Evolutionary conservation across 148 eudicot species (phyloP).

Genomic region (Cornus suecica): DNA sequence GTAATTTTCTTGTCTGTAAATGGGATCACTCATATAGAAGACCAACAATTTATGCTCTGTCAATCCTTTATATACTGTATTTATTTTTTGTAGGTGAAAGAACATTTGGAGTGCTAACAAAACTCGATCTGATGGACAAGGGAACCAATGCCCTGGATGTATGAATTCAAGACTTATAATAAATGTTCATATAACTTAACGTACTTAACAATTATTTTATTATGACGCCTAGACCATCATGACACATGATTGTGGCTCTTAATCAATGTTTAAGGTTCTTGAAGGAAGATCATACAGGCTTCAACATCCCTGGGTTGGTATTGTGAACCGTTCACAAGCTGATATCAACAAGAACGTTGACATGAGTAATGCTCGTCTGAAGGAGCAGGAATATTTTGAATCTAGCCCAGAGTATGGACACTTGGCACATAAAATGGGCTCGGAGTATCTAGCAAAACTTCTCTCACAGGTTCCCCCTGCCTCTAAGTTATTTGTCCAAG

Average conservation of each 20-base stretch:
- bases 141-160: slow-evolving; percentile 96
- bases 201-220: neutral
- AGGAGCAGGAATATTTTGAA: slow-evolving; percentile 93
- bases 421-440: slow-evolving; percentile 91
- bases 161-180: slow-evolving; percentile 23
- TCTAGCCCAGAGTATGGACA: slow-evolving; percentile 97
- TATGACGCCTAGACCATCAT: neutral
- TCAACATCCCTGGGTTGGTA: slow-evolving; percentile 98
- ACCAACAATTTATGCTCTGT: neutral
- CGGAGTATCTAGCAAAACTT: slow-evolving; percentile 93
- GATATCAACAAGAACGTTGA: slow-evolving; percentile 96
- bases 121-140: slow-evolving; percentile 97
- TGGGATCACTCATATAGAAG: neutral
- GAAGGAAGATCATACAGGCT: slow-evolving; percentile 97
- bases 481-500: neutral
- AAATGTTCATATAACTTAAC: neutral
- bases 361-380: slow-evolving; percentile 82
- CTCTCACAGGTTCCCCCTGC: slow-evolving; percentile 60
- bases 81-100: slow-evolving; percentile 65
- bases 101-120: slow-evolving; percentile 95
- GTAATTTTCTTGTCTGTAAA: neutral
- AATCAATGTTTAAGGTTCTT: slow-evolving; percentile 58
- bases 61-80: neutral
- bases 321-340: slow-evolving; percentile 99
- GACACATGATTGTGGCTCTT: slow-evolving; percentile 1